A percentile compares a stretch with the other conserved stretches of the same genome.
phyloP scores from a whole-genome alignment of 2,329 filamentous ascomycete species.

The Talaromyces rugulosus region DNA sequence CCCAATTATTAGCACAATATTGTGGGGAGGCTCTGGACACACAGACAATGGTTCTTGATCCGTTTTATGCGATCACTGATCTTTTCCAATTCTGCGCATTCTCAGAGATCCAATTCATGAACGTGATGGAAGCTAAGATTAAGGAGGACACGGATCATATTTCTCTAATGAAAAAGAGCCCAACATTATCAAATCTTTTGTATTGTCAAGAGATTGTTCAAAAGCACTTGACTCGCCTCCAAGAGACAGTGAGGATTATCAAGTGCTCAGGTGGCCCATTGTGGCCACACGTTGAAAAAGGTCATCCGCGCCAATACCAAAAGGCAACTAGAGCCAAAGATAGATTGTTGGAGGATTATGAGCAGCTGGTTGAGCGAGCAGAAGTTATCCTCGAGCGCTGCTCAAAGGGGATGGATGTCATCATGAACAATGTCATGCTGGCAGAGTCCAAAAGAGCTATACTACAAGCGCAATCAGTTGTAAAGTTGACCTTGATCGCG shows the following conservation, averaged over 20 bases:
- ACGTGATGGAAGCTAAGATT: not conserved
- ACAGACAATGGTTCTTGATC: not conserved
- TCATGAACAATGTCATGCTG: not conserved
- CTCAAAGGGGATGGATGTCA: not conserved
- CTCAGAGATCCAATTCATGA: constrained; percentile 1
- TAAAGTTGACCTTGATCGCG: not conserved
- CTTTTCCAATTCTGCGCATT: constrained; percentile 1
- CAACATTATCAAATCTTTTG: not conserved
- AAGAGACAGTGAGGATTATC: constrained; percentile 1
- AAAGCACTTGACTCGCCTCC: not conserved
- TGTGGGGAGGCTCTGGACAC: not conserved
- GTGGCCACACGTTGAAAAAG: constrained; percentile 1
- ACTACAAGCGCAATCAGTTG: not conserved
- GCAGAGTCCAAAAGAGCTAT: not conserved
- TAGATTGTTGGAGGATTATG: not conserved
- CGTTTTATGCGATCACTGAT: constrained; percentile 2
- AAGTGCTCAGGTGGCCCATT: not conserved
- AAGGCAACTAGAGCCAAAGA: not conserved
- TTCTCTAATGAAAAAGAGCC: not conserved
- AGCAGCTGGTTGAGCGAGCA: not conserved
- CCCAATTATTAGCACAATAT: not conserved
- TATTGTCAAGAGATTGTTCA: not conserved
- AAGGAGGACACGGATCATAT: not conserved
- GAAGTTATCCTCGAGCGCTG: not conserved
- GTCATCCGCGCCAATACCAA: not conserved